Conservation (phyloP, 768 basidiomycete species). For the Butyriboletus loyo region DNA sequence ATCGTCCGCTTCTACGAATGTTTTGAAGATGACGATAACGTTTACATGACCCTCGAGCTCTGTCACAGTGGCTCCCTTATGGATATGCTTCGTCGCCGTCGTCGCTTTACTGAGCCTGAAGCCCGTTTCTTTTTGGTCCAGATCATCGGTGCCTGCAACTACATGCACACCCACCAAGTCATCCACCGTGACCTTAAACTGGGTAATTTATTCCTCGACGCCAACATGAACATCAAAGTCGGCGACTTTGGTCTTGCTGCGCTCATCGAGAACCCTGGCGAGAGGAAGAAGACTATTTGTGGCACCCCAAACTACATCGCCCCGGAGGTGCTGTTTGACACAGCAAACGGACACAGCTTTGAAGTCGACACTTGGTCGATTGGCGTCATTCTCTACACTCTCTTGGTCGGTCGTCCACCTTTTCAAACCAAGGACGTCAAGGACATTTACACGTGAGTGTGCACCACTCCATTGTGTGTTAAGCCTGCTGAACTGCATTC, state of each 20-base stretch:
- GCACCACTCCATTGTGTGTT: not conserved
- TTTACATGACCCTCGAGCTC: slow-evolving; percentile 95
- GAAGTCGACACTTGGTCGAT: slow-evolving; percentile 99
- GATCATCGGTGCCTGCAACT: slow-evolving; percentile 92
- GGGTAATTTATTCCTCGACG: slow-evolving; percentile 91
- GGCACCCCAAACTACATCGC: slow-evolving; percentile 99
- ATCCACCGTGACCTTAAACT: slow-evolving; percentile 98
- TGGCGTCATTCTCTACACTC: slow-evolving; percentile 95
- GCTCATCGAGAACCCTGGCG: slow-evolving; percentile 92
- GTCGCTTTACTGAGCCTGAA: slow-evolving; percentile 89
- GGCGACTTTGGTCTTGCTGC: slow-evolving; percentile 98
- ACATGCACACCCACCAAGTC: slow-evolving; percentile 96
- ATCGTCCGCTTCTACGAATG: slow-evolving; percentile 91
- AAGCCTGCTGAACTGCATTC: slow-evolving; percentile 5
- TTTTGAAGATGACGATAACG: slow-evolving; percentile 93
- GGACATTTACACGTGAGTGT: slow-evolving; percentile 82
- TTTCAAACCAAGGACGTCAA: slow-evolving; percentile 99
- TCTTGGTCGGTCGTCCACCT: slow-evolving; percentile 91
- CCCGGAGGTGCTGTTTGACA: slow-evolving; percentile 95
- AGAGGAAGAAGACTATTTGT: slow-evolving; percentile 98
- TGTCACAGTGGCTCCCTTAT: slow-evolving; percentile 88
- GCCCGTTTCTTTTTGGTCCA: slow-evolving; percentile 92
- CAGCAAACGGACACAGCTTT: slow-evolving; percentile 93
- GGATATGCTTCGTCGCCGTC: slow-evolving; percentile 85
- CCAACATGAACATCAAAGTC: slow-evolving; percentile 92